Evolutionary conservation across 257 asterid genomes (phyloP), one percentile per base, ranked within the genome.

Genomic region (Lantana camara): DNA sequence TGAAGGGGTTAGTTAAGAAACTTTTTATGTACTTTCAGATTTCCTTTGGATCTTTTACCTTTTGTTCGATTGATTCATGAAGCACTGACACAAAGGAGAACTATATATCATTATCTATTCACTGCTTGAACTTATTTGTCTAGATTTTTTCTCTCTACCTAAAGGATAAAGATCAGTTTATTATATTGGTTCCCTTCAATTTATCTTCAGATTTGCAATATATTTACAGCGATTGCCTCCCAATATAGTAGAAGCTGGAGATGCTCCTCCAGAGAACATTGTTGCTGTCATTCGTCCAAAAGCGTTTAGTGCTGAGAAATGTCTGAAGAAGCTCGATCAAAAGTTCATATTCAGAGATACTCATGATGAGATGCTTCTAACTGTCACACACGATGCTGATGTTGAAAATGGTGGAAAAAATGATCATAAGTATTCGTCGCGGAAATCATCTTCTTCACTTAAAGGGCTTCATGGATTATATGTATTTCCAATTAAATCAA

Each of bases 241-340:
- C 23, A 62, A 35, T 35, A 35, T 58, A 32, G 69, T 83, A 53
- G 67, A 79, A 62, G 89, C 81, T 48, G 91, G 96, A 54, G 78
- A 73, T 74, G 61, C 66, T 37, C 83, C 68, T 64, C 91, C 91
- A 0, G 68, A 68, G 41, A 67, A 73, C 59, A 70, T 89, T 64
- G 74, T 76, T 38, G 89, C 85, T 47, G 79, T 89, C 29, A 34
- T 89, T 71, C 93, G 89, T 55, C 95, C 96, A 2, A 68, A 70
- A 49, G 51, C 73, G 34, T 89, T 69, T 47, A 24, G 16, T 17
- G 37, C 68, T 53, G 64, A 30, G 34, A 58, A 51, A 8, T 49
- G 67, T 41, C 69, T 77, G 0, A 73, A 64, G 62, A 81, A 60
- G 60, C 46, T 80, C 73, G 82, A 86, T 46, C 87, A 75, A 48